These are phyloP conservation scores for Mycosarcoma maydis DNA, from an alignment of 1,284 basidiomycete species.

Conservation along the genomic window DNA sequence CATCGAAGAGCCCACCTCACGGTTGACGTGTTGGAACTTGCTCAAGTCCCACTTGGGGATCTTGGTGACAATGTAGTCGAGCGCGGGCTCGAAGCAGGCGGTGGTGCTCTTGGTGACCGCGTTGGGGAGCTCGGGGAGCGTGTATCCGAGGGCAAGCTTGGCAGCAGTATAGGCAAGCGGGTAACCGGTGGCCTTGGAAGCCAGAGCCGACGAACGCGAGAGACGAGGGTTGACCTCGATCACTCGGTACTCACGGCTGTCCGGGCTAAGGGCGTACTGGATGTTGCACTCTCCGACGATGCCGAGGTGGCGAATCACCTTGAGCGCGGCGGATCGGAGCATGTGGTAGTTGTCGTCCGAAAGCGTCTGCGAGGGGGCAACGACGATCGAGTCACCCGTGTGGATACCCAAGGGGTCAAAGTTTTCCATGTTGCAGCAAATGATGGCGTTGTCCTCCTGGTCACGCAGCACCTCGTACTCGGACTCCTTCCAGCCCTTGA, in stretches of 20 bases:
- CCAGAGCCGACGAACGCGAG: constrained; percentile 76
- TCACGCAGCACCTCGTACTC: constrained; percentile 99
- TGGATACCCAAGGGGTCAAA: constrained; percentile 99
- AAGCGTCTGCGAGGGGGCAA: constrained; percentile 96
- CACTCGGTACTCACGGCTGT: constrained; percentile 92
- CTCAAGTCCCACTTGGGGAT: constrained; percentile 99
- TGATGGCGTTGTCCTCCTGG: constrained; percentile 85
- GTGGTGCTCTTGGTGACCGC: constrained; percentile 99
- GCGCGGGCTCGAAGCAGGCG: constrained; percentile 98
- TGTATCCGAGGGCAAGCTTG: constrained; percentile 98
- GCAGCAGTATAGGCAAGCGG: constrained; percentile 99
- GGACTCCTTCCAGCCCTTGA: constrained; percentile 99
- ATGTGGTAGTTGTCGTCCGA: constrained; percentile 97
- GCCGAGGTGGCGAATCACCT: constrained; percentile 95
- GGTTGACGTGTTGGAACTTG: constrained; percentile 95
- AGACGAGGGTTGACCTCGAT: constrained; percentile 72
- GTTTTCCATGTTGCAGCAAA: constrained; percentile 98
- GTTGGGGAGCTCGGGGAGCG: constrained; percentile 96
- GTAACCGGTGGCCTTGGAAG: constrained; percentile 98
- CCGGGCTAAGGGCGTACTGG: constrained; percentile 96
- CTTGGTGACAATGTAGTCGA: constrained; percentile 99
- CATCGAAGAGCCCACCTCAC: constrained; percentile 96
- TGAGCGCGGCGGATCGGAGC: constrained; percentile 96
- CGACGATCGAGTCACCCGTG: constrained; percentile 99
- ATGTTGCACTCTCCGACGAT: constrained; percentile 99